Base-by-base conservation (phyloP, 192 early-diverging fungal genomes). In the Entomortierella lignicola region DNA sequence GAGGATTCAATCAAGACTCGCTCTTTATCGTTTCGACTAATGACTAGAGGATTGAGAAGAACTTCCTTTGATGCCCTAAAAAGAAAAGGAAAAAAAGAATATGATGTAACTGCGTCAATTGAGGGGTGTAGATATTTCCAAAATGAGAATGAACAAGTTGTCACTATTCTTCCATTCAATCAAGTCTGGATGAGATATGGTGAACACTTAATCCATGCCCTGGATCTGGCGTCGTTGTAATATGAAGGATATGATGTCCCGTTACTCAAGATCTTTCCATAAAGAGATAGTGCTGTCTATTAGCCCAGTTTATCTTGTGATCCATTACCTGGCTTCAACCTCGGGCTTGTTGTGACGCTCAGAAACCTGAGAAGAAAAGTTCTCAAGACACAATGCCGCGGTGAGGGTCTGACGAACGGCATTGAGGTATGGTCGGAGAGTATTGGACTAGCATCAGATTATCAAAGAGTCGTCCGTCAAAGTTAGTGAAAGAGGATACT, bases 261-360 rank as follows among this genome's bases (percentile, higher is more conserved):
- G 18, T 17, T n/a, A n/a, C n/a, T n/a, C n/a, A n/a, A n/a, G n/a
- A 37, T 37, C 10, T 37, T 37, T 4, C 34, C 34, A 7, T 7
- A 37, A 37, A 10, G 10, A 7, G 10, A 10, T 10, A 7, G 34
- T 10, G 5, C 5, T 10, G 34, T 37, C 34, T 37, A 37, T 37
- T 37, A 4, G 10, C 26, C 12, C 23, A 29, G 13, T 29, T 29
- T 34, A 34, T 20, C 20, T 15, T 57, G 31, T 8, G 27, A 25
- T 51, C 8, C 63, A 21, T n/a, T 87, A 94, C 93, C 88, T 82
- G 13, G 94, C 95, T 81, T 99, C 97, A 23, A 99, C 91, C 83
- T 99, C 97, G 55, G 97, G 97, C 81, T 96, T 96, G 81, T 99
- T 99, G 90, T 99, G 97, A 68, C 97, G 87, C 72, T 99, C 97